Evolutionary conservation across 371 early-diverging fungal genomes (phyloP).

Genomic region (Apophysomyces sp.): DNA sequence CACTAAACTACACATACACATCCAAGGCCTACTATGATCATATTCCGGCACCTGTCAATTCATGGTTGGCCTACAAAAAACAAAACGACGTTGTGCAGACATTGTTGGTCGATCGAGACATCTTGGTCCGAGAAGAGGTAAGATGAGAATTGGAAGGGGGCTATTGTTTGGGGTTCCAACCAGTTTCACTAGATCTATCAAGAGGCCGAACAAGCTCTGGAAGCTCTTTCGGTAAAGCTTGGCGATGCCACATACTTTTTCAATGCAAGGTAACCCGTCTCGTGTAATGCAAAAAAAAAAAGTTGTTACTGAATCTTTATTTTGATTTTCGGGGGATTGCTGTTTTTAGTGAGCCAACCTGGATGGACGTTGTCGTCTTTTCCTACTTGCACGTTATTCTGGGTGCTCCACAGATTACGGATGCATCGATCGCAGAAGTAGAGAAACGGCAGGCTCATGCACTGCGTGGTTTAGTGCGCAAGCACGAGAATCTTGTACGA

Average conservation of each 20-base stretch:
- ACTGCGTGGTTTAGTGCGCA: slow-evolving; percentile 45
- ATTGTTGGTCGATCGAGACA: slow-evolving; percentile 38
- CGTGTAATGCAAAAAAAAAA: background rate
- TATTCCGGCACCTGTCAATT: slow-evolving; percentile 35
- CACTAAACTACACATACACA: slow-evolving; percentile 39
- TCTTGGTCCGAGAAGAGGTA: slow-evolving; percentile 53
- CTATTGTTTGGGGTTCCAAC: background rate
- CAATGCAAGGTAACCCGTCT: slow-evolving; percentile 43
- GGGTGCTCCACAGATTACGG: slow-evolving; percentile 28
- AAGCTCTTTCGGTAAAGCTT: slow-evolving; percentile 54
- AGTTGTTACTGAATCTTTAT: background rate
- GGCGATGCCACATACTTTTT: slow-evolving; percentile 54
- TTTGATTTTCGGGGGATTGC: background rate
- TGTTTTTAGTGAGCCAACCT: slow-evolving; percentile 53
- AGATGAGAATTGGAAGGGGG: background rate
- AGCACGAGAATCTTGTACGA: slow-evolving; percentile 55
- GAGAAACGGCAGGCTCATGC: slow-evolving; percentile 40
- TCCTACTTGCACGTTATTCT: slow-evolving; percentile 60
- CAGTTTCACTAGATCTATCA: slow-evolving; percentile 48
- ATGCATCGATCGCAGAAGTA: slow-evolving; percentile 27
- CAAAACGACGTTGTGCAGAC: slow-evolving; percentile 32
- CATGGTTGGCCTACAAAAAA: slow-evolving; percentile 31
- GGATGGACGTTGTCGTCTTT: slow-evolving; percentile 60
- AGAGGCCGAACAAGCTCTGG: slow-evolving; percentile 56
- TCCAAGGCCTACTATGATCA: slow-evolving; percentile 40